Base-by-base conservation (phyloP, 2,329 filamentous ascomycete genomes). In the Pestalotiopsis sp. region DNA sequence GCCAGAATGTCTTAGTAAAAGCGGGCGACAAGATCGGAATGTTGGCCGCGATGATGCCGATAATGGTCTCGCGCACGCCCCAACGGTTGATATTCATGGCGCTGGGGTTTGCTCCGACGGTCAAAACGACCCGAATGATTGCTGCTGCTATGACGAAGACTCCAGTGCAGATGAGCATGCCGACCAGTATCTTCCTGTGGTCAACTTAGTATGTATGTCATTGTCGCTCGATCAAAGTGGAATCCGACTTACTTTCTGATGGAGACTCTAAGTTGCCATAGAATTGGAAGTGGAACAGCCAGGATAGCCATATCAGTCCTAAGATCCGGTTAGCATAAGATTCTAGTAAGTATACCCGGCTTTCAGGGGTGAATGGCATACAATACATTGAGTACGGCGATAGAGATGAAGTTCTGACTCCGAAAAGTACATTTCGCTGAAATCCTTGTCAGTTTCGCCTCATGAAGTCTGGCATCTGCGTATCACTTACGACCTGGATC, bases 131-230 rank as follows among this genome's bases (percentile, higher is more conserved):
- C 9, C 78, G 75, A 13, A 79, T 73, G 61, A 81, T 74, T 14
- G 79, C 79, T 1, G 79, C 78, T 3, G 72, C 70, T 66, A 80
- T 80, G 70, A 80, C 75, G 67, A 81, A 80, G 13, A 80, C 38
- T 31, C 79, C 78, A 1, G 79, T 79, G 3, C 73, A 77, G 0
- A 81, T 73, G 7, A 81, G 71, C 1, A 78, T 17, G 7, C 69
- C 74, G 41, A 81, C 72, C 11, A 73, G 73, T 31, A 81, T 66
- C 62, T 80, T 81, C 66, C 76, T 67, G 7, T 1, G 6, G 5
- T 2, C 11, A 27, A 23, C 2, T 45, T 17, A 45, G 23, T 6
- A 61, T 58, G 20, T 7, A 27, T 9, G 9, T 25, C 1, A 7
- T 14, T 17, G 25, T 17, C 7, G 4, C 23, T 61, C 14, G 14